Evolutionary conservation across 495 filamentous ascomycete genomes (phyloP).

Genomic region (Penicillium bovifimosum): DNA sequence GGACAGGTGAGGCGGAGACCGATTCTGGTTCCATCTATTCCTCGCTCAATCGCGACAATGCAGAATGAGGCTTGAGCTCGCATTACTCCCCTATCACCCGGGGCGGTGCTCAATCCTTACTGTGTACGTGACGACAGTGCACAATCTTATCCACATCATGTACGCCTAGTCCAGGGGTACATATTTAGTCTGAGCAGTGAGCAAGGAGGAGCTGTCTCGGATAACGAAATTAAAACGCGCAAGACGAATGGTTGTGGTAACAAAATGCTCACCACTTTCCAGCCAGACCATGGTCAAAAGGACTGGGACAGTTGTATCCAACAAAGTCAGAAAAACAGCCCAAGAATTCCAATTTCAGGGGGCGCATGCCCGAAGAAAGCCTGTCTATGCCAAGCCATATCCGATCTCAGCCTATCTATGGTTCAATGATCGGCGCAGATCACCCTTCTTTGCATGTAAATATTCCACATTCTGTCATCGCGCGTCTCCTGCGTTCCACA

Average conservation of each 20-base stretch:
- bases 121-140: not conserved
- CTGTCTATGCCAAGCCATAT: conserved; percentile 16
- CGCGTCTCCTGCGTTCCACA: conserved; percentile 28
- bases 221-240: not conserved
- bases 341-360: not conserved
- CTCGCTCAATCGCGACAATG: too few species aligned
- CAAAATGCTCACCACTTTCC: not conserved
- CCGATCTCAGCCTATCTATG: conserved; percentile 15
- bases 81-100: not conserved
- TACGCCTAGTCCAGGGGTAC: not conserved
- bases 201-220: conserved; percentile 3
- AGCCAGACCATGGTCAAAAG: not conserved
- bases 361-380: conserved; percentile 4
- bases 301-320: not conserved
- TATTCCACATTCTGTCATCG: conserved; percentile 33
- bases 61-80: not conserved
- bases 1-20: too few species aligned
- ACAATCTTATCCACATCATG: not conserved
- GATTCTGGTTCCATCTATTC: too few species aligned
- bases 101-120: not conserved
- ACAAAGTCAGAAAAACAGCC: not conserved
- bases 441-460: conserved; percentile 14
- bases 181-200: not conserved
- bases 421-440: conserved; percentile 29
- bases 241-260: not conserved